These are phyloP conservation scores for Aegilops speltoides DNA, from an alignment of 176 grass and related monocot genomes.

Conservation along the genomic window DNA sequence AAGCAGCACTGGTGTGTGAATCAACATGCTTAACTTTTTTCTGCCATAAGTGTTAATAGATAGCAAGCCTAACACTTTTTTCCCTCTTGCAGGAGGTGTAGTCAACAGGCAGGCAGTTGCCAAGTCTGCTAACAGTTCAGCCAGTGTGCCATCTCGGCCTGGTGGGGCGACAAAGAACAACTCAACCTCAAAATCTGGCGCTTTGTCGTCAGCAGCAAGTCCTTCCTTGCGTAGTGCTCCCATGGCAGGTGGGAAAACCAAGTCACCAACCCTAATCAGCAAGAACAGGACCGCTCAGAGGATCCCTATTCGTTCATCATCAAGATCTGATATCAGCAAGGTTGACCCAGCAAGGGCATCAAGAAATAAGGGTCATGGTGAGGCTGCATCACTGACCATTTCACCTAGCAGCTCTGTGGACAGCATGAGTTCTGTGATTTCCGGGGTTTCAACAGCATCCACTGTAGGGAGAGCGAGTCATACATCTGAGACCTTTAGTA, in stretches of 20 bases:
- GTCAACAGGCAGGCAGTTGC: conserved; percentile 34
- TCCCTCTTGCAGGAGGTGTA: conserved; percentile 46
- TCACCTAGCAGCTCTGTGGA: conserved; percentile 88
- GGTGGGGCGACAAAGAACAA: conserved; percentile 11
- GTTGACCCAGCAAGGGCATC: conserved; percentile 32
- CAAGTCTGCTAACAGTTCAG: conserved; percentile 37
- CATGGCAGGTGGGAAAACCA: conserved; percentile 24
- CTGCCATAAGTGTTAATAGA: neutral
- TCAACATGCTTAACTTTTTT: conserved; percentile 1
- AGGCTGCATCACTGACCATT: conserved; percentile 34
- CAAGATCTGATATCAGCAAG: conserved; percentile 40
- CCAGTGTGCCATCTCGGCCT: conserved; percentile 10
- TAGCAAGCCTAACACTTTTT: neutral
- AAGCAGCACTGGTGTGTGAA: conserved; percentile 60
- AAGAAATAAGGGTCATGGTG: conserved; percentile 27
- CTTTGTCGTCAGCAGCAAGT: neutral
- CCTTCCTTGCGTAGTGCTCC: neutral
- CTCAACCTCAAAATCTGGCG: conserved; percentile 20
- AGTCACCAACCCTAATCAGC: conserved; percentile 26
- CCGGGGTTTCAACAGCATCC: conserved; percentile 45
- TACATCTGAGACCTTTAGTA: conserved; percentile 31
- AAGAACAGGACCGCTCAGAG: conserved; percentile 56
- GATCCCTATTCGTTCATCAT: conserved; percentile 30
- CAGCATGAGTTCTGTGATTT: conserved; percentile 60
- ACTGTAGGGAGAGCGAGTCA: conserved; percentile 42